phyloP scores from a whole-genome alignment of 306 rosid species.

The Glycyrrhiza uralensis region DNA sequence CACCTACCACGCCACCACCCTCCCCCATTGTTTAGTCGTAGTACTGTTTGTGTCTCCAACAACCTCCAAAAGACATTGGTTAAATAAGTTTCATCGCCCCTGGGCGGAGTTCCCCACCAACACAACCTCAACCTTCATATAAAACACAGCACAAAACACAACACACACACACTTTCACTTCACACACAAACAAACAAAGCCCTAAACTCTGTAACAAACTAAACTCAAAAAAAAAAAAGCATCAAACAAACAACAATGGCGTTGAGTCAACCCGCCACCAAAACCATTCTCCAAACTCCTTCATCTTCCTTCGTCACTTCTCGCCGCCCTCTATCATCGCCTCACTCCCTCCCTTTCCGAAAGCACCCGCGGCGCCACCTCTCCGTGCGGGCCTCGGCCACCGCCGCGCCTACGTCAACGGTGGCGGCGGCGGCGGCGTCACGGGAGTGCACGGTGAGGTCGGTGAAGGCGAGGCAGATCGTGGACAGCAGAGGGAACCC shows the following conservation, averaged over 20 bases:
- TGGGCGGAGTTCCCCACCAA: conserved; percentile 68
- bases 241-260: conserved; percentile 55
- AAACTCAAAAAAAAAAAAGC: neutral
- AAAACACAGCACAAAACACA: too few relatives aligned
- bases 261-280: conserved; percentile 49
- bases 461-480: conserved; percentile 91
- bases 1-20: neutral
- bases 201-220: neutral
- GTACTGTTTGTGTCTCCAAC: conserved; percentile 12
- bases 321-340: conserved; percentile 19
- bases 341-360: conserved; percentile 30
- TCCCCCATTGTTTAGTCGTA: neutral
- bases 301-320: conserved; percentile 36
- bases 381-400: conserved; percentile 48
- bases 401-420: too few relatives aligned
- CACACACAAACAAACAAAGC: neutral
- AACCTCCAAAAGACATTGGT: conserved; percentile 24
- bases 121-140: neutral
- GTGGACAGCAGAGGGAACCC: conserved; percentile 96
- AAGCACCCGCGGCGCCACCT: conserved; percentile 10
- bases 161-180: neutral
- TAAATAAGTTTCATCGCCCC: conserved; percentile 54
- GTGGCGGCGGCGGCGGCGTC: conserved; percentile 38
- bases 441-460: conserved; percentile 51
- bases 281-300: conserved; percentile 43